These are phyloP conservation scores for Candida xiaguanensis DNA, from an alignment of 805 yeast species.

Conservation along the genomic window DNA sequence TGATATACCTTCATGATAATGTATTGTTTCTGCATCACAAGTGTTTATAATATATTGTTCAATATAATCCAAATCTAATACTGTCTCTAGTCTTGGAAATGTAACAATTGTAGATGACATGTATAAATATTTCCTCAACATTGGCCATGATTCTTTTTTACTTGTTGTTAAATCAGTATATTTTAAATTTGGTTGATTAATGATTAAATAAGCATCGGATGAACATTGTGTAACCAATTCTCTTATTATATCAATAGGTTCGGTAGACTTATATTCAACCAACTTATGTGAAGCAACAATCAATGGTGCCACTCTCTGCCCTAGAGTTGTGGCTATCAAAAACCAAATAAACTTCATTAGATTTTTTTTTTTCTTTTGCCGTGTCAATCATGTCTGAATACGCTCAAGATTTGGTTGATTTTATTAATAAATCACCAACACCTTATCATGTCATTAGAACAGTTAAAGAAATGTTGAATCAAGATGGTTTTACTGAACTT, in stretches of 20 bases:
- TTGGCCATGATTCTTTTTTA: slow-evolving; percentile 41
- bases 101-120: slow-evolving; percentile 60
- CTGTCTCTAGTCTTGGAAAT: slow-evolving; percentile 47
- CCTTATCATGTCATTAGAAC: slow-evolving; percentile 89
- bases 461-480: slow-evolving; percentile 49
- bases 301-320: slow-evolving; percentile 20
- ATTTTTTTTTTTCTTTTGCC: not conserved
- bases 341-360: slow-evolving; percentile 2
- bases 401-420: slow-evolving; percentile 66
- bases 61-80: slow-evolving; percentile 41
- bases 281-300: slow-evolving; percentile 39
- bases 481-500: slow-evolving; percentile 70
- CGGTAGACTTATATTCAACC: slow-evolving; percentile 26
- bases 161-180: slow-evolving; percentile 23
- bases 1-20: slow-evolving; percentile 37
- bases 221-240: slow-evolving; percentile 35
- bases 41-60: slow-evolving; percentile 40
- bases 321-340: not conserved
- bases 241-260: slow-evolving; percentile 23
- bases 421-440: slow-evolving; percentile 82
- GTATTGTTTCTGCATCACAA: slow-evolving; percentile 50
- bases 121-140: slow-evolving; percentile 47
- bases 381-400: slow-evolving; percentile 13
- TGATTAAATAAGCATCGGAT: slow-evolving; percentile 34
- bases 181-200: slow-evolving; percentile 38